phyloP scores from a whole-genome alignment of 495 filamentous ascomycete species.

The Glonium stellatum region DNA sequence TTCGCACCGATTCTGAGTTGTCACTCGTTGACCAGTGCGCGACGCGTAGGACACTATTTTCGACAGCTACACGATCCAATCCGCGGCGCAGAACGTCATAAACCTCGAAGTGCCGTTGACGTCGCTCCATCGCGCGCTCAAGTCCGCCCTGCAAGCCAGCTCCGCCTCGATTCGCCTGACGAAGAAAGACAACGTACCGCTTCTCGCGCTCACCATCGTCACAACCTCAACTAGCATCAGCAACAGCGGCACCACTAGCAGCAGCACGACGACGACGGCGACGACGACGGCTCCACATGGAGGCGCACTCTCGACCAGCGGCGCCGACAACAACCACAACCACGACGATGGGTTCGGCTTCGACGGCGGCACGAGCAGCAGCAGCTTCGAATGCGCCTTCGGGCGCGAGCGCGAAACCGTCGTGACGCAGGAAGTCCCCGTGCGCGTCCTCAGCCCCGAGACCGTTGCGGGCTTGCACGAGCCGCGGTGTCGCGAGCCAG shows the following conservation, averaged over 20 bases:
- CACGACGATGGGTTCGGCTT: slow-evolving; percentile 15
- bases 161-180: slow-evolving; percentile 81
- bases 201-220: slow-evolving; percentile 79
- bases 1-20: background rate
- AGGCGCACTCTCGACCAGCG: slow-evolving; percentile 16
- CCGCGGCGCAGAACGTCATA: slow-evolving; percentile 76
- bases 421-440: slow-evolving; percentile 94
- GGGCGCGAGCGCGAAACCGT: slow-evolving; percentile 66
- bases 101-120: slow-evolving; percentile 88
- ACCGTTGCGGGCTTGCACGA: slow-evolving; percentile 82
- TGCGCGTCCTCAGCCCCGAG: slow-evolving; percentile 72
- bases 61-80: slow-evolving; percentile 79
- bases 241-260: too few species aligned
- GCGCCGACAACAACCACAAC: slow-evolving; percentile 15
- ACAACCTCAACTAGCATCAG: slow-evolving; percentile 13
- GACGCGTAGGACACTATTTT: slow-evolving; percentile 67
- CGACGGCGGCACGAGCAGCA: background rate
- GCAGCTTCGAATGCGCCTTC: slow-evolving; percentile 36
- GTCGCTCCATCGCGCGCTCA: slow-evolving; percentile 75
- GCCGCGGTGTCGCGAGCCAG: slow-evolving; percentile 81
- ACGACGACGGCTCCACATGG: slow-evolving; percentile 17
- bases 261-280: too few species aligned
- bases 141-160: slow-evolving; percentile 68
- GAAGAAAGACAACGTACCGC: slow-evolving; percentile 78
- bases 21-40: background rate